These are phyloP conservation scores for Cicer judaicum DNA, from an alignment of 306 rosid genomes.

Conservation along the genomic window DNA sequence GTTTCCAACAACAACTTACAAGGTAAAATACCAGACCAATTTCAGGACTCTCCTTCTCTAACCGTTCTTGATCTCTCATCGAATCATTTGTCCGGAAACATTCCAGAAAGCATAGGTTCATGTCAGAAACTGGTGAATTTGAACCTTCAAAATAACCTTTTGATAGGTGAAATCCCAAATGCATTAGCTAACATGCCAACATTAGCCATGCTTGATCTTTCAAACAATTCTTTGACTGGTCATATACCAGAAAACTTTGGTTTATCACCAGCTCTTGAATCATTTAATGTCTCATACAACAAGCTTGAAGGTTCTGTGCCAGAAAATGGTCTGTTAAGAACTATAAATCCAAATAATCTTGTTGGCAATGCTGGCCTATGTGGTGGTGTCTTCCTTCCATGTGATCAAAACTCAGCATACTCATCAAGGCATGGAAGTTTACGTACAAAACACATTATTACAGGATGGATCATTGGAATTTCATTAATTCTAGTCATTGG, in stretches of 20 bases:
- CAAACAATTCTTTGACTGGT: constrained; percentile 90
- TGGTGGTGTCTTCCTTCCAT: constrained; percentile 76
- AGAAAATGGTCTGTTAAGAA: constrained; percentile 73
- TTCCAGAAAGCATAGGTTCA: constrained; percentile 84
- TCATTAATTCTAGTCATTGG: constrained; percentile 60
- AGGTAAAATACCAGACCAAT: constrained; percentile 82
- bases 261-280: constrained; percentile 85
- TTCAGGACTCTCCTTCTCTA: constrained; percentile 91
- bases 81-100: constrained; percentile 71
- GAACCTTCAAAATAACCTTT: constrained; percentile 81
- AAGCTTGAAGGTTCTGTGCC: constrained; percentile 86
- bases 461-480: constrained; percentile 76
- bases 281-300: constrained; percentile 82
- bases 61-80: constrained; percentile 84
- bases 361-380: constrained; percentile 80
- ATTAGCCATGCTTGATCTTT: constrained; percentile 84
- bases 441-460: constrained; percentile 60
- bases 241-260: constrained; percentile 85
- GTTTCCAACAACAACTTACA: constrained; percentile 73
- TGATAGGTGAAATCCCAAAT: constrained; percentile 80
- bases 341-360: constrained; percentile 81
- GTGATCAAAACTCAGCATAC: constrained; percentile 55
- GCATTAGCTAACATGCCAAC: constrained; percentile 76
- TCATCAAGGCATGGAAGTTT: constrained; percentile 51
- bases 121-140: constrained; percentile 82